Conservation (phyloP, 2,329 filamentous ascomycete species). For the Thelonectria discophora region DNA sequence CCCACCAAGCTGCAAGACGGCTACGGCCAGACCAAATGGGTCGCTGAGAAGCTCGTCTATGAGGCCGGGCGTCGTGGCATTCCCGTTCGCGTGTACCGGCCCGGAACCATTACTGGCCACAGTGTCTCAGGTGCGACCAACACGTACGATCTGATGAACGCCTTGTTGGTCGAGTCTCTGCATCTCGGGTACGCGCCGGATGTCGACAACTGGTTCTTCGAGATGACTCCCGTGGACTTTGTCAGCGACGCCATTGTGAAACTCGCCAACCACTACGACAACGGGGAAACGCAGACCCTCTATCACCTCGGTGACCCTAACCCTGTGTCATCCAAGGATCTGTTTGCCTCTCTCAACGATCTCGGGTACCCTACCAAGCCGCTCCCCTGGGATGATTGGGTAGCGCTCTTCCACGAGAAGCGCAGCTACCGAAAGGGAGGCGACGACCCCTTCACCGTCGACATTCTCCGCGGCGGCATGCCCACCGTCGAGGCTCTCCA, state of each 20-base stretch:
- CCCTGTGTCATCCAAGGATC: slow-evolving; percentile 70
- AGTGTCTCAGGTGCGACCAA: slow-evolving; percentile 79
- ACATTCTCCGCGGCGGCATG: slow-evolving; percentile 84
- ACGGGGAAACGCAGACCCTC: slow-evolving; percentile 68
- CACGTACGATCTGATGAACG: slow-evolving; percentile 79
- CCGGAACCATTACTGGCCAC: slow-evolving; percentile 82
- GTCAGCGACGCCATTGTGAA: slow-evolving; percentile 78
- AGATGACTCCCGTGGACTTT: slow-evolving; percentile 88
- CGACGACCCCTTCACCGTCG: slow-evolving; percentile 78
- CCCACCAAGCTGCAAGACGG: slow-evolving; percentile 75
- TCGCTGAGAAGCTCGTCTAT: slow-evolving; percentile 77
- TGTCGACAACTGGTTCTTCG: slow-evolving; percentile 77
- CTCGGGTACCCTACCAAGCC: slow-evolving; percentile 76
- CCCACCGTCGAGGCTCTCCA: slow-evolving; percentile 76
- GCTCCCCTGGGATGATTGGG: slow-evolving; percentile 78
- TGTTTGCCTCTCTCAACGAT: slow-evolving; percentile 71
- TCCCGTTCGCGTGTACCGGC: slow-evolving; percentile 75
- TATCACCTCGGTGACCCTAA: slow-evolving; percentile 80
- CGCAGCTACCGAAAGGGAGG: slow-evolving; percentile 70
- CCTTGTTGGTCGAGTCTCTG: slow-evolving; percentile 79
- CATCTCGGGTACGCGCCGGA: slow-evolving; percentile 75
- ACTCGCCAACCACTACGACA: slow-evolving; percentile 69
- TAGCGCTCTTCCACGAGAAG: slow-evolving; percentile 76
- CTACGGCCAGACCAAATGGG: slow-evolving; percentile 85
- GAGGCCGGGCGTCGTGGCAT: slow-evolving; percentile 75